These are phyloP conservation scores for Albophoma yamanashiensis DNA, from an alignment of 2,329 filamentous ascomycete species.

Conservation along the genomic window DNA sequence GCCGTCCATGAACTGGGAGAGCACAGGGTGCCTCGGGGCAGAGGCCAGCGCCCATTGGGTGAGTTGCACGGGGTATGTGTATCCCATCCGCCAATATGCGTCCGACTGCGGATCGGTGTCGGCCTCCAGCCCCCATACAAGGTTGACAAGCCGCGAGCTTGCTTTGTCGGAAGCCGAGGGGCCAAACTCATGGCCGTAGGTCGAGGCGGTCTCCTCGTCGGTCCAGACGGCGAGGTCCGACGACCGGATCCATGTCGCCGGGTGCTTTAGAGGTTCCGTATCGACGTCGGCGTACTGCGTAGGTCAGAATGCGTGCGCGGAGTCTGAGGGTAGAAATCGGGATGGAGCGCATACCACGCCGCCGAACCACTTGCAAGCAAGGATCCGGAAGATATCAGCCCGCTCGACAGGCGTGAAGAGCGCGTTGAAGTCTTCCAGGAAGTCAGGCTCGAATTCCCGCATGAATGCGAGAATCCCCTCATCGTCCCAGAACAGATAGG, in stretches of 20 bases:
- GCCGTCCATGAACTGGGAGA: constrained; percentile 10
- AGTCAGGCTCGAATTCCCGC: constrained; percentile 7
- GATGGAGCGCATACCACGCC: constrained; percentile 9
- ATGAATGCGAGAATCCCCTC: constrained; percentile 9
- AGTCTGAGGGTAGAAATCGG: not conserved
- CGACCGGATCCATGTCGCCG: constrained; percentile 9
- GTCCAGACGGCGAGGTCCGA: constrained; percentile 10
- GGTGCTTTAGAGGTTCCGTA: constrained; percentile 12
- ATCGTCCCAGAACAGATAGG: constrained; percentile 14
- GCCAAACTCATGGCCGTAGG: constrained; percentile 2
- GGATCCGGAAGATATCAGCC: constrained; percentile 12
- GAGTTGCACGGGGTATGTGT: constrained; percentile 12
- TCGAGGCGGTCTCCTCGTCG: constrained; percentile 7
- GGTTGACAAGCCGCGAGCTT: constrained; percentile 7
- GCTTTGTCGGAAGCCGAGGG: not conserved
- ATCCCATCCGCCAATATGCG: constrained; percentile 15
- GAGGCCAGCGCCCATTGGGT: constrained; percentile 15
- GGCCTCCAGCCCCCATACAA: constrained; percentile 13
- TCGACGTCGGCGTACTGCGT: constrained; percentile 13
- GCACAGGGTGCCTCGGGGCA: constrained; percentile 9
- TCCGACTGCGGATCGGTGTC: constrained; percentile 11
- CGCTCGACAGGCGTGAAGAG: constrained; percentile 10
- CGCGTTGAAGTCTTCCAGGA: constrained; percentile 6
- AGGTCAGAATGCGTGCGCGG: constrained; percentile 1
- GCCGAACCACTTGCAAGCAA: constrained; percentile 12